Conservation (phyloP, 495 filamentous ascomycete species). For the Penicillium arizonense region DNA sequence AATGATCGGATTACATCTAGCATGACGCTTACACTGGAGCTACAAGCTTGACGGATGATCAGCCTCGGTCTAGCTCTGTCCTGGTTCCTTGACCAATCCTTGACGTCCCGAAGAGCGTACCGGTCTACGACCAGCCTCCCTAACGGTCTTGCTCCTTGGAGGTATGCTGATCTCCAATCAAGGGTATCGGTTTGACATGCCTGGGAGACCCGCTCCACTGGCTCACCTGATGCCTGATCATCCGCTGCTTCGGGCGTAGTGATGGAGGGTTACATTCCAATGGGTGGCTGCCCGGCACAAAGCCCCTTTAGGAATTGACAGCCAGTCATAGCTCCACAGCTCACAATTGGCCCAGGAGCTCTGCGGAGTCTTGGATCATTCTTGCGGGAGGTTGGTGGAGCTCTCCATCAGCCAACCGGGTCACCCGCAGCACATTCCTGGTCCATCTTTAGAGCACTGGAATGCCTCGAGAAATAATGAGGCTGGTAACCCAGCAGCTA, state of each 20-base stretch:
- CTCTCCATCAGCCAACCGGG: conserved; percentile 22
- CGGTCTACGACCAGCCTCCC: conserved; percentile 13
- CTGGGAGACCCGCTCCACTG: conserved; percentile 22
- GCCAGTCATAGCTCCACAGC: conserved; percentile 12
- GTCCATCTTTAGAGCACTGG: conserved; percentile 35
- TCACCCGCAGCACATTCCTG: conserved; percentile 37
- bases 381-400: conserved; percentile 22
- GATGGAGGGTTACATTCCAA: conserved; percentile 37
- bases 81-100: conserved; percentile 14
- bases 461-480: conserved; percentile 41
- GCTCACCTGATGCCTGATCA: conserved; percentile 20
- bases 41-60: conserved; percentile 5
- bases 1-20: conserved; percentile 20
- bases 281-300: conserved; percentile 33
- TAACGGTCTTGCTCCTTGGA: neutral
- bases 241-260: conserved; percentile 36
- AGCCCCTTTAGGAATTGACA: conserved; percentile 20
- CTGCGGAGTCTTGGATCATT: conserved; percentile 25
- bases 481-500: conserved; percentile 34
- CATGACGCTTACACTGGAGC: conserved; percentile 39
- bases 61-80: neutral
- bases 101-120: conserved; percentile 14
- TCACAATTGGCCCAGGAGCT: conserved; percentile 27
- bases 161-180: conserved; percentile 1
- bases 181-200: conserved; percentile 20